Percentiles rank a stretch among this genome's conserved stretches.
Conservation (phyloP, 2,329 filamentous ascomycete genomes). For the Pezicula radicicola region DNA sequence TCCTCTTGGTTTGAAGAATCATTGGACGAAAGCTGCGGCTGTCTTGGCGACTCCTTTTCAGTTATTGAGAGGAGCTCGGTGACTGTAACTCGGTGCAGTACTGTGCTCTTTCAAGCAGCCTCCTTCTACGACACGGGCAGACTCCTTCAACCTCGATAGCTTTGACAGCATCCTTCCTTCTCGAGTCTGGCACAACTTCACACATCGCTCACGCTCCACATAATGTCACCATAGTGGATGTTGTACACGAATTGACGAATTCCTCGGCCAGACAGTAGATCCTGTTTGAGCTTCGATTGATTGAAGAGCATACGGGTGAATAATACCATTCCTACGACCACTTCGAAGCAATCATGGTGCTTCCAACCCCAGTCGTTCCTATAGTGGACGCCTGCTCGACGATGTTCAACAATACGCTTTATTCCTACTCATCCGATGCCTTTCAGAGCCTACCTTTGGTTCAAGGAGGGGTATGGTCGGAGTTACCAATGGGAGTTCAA, state of each 20-base stretch:
- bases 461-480: slow-evolving; percentile 69
- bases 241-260: slow-evolving; percentile 9
- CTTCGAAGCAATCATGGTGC: slow-evolving; percentile 24
- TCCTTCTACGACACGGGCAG: slow-evolving; percentile 4
- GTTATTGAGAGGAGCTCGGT: background rate
- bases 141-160: slow-evolving; percentile 12
- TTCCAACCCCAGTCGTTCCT: slow-evolving; percentile 66
- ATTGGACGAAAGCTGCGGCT: background rate
- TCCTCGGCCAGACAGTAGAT: slow-evolving; percentile 10
- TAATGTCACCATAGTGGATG: slow-evolving; percentile 20
- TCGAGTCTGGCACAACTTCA: slow-evolving; percentile 5
- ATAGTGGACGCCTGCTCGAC: slow-evolving; percentile 79
- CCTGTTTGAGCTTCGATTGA: slow-evolving; percentile 9
- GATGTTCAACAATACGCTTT: slow-evolving; percentile 78
- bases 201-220: slow-evolving; percentile 7
- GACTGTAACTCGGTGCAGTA: slow-evolving; percentile 1
- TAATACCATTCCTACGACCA: background rate
- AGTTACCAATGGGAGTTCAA: slow-evolving; percentile 60
- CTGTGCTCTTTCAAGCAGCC: slow-evolving; percentile 15
- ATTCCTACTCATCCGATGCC: slow-evolving; percentile 72
- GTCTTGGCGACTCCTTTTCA: background rate
- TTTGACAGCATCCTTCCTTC: slow-evolving; percentile 21
- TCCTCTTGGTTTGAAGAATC: background rate
- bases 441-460: slow-evolving; percentile 73
- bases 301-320: slow-evolving; percentile 9